These are phyloP conservation scores for Trichoderma guizhouense DNA, from an alignment of 2,329 filamentous ascomycete species.

Conservation along the genomic window DNA sequence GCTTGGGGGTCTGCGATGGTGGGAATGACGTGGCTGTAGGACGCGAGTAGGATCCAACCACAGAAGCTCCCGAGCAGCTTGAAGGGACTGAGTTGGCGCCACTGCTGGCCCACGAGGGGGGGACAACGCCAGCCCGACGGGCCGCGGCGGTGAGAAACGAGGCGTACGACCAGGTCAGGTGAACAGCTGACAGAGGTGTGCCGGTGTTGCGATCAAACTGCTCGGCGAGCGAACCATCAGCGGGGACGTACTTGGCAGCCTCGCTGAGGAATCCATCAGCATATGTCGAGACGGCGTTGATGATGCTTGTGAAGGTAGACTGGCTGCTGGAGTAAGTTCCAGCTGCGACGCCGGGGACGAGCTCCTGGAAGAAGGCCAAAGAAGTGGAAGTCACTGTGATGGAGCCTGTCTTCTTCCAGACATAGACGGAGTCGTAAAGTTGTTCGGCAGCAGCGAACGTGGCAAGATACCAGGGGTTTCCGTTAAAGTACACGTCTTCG, in stretches of 20 bases:
- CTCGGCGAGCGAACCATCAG: conserved; percentile 64
- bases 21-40: conserved; percentile 50
- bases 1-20: conserved; percentile 43
- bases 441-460: conserved; percentile 77
- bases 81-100: conserved; percentile 47
- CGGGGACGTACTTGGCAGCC: conserved; percentile 58
- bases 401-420: conserved; percentile 62
- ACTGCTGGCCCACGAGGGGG: conserved; percentile 53
- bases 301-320: conserved; percentile 51
- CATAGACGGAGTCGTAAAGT: conserved; percentile 71
- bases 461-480: conserved; percentile 78
- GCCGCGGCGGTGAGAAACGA: conserved; percentile 62
- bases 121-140: conserved; percentile 53
- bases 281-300: conserved; percentile 54
- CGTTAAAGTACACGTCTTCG: conserved; percentile 71
- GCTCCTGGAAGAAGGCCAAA: conserved; percentile 67
- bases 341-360: conserved; percentile 53
- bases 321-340: conserved; percentile 59
- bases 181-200: conserved; percentile 57
- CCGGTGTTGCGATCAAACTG: conserved; percentile 58
- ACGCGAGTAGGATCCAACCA: conserved; percentile 49
- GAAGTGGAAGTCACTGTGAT: conserved; percentile 64
- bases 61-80: conserved; percentile 45
- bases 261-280: conserved; percentile 61
- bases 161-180: conserved; percentile 73